Conservation (phyloP, 2,329 filamentous ascomycete species). For the Emericellopsis atlantica region DNA sequence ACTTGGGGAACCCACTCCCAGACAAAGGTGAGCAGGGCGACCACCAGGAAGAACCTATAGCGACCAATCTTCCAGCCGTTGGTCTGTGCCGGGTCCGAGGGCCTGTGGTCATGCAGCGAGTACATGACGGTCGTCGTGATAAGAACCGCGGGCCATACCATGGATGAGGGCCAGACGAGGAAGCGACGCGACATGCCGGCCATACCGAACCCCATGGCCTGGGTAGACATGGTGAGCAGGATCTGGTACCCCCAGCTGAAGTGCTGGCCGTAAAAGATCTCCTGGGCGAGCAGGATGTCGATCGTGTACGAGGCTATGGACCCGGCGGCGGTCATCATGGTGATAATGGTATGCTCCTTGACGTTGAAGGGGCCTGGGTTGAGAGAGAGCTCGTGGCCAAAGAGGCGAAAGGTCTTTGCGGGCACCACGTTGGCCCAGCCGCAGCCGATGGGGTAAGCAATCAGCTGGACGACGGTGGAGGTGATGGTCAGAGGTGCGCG, state of each 20-base stretch:
- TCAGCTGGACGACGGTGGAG: slow-evolving; percentile 40
- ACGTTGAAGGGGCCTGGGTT: slow-evolving; percentile 29
- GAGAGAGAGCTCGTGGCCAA: slow-evolving; percentile 18
- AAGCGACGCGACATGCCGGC: slow-evolving; percentile 47
- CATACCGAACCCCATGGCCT: slow-evolving; percentile 51
- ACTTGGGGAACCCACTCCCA: slow-evolving; percentile 49
- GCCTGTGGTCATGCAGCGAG: slow-evolving; percentile 48
- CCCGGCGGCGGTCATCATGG: slow-evolving; percentile 27
- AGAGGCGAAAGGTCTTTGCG: slow-evolving; percentile 13
- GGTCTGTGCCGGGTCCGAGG: slow-evolving; percentile 33
- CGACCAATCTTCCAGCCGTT: slow-evolving; percentile 48
- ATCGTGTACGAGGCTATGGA: slow-evolving; percentile 20
- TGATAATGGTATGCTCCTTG: slow-evolving; percentile 37
- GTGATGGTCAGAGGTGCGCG: slow-evolving; percentile 37
- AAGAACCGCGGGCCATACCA: slow-evolving; percentile 51
- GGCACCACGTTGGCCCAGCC: slow-evolving; percentile 20
- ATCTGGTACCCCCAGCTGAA: slow-evolving; percentile 48
- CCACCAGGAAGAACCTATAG: slow-evolving; percentile 43
- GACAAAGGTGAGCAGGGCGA: slow-evolving; percentile 34
- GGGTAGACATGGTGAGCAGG: slow-evolving; percentile 45
- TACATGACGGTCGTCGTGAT: slow-evolving; percentile 52
- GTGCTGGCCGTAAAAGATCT: slow-evolving; percentile 36
- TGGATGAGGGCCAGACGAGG: slow-evolving; percentile 47
- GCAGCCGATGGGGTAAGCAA: slow-evolving; percentile 34
- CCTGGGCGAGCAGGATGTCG: slow-evolving; percentile 26